Evolutionary conservation across 208 protist genomes (phyloP).

Genomic region (Porcisia hertigi): DNA sequence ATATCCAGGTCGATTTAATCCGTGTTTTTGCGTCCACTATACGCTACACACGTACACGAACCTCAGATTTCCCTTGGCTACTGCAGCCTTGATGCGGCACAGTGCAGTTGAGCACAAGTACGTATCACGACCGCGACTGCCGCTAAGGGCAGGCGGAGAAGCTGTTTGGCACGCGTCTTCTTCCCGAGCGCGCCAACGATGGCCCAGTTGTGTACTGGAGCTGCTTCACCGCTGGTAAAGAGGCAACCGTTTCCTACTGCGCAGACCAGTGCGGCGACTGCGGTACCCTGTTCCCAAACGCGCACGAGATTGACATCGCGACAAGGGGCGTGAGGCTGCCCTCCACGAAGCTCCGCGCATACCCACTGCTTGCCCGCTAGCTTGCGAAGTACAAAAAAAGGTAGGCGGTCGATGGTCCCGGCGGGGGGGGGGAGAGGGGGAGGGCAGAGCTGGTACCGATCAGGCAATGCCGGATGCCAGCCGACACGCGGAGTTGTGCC

Average conservation of each 20-base stretch:
- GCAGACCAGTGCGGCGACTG: slow-evolving; percentile 75
- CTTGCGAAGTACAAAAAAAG: slow-evolving; percentile 5
- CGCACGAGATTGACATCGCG: slow-evolving; percentile 52
- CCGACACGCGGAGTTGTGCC: slow-evolving; percentile 34
- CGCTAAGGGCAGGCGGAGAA: slow-evolving; percentile 45
- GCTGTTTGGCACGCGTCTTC: slow-evolving; percentile 42
- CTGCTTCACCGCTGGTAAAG: slow-evolving; percentile 45
- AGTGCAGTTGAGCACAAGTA: slow-evolving; percentile 73
- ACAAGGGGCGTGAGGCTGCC: slow-evolving; percentile 44
- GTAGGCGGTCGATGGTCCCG: not conserved
- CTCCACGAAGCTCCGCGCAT: slow-evolving; percentile 43
- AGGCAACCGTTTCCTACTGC: slow-evolving; percentile 61
- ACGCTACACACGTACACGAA: slow-evolving; percentile 55
- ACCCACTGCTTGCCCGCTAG: slow-evolving; percentile 53
- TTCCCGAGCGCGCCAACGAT: slow-evolving; percentile 40
- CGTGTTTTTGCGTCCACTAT: slow-evolving; percentile 67
- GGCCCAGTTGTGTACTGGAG: slow-evolving; percentile 45
- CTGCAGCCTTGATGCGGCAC: slow-evolving; percentile 53
- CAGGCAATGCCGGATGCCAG: slow-evolving; percentile 29
- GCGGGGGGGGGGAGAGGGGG: no score
- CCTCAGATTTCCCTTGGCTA: slow-evolving; percentile 36
- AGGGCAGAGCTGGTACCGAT: slow-evolving; percentile 30
- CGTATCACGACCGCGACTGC: slow-evolving; percentile 78
- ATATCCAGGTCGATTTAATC: slow-evolving; percentile 62
- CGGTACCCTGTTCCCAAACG: slow-evolving; percentile 40